These are phyloP conservation scores for Candida germanica DNA, from an alignment of 805 yeast genomes.

Conservation along the genomic window DNA sequence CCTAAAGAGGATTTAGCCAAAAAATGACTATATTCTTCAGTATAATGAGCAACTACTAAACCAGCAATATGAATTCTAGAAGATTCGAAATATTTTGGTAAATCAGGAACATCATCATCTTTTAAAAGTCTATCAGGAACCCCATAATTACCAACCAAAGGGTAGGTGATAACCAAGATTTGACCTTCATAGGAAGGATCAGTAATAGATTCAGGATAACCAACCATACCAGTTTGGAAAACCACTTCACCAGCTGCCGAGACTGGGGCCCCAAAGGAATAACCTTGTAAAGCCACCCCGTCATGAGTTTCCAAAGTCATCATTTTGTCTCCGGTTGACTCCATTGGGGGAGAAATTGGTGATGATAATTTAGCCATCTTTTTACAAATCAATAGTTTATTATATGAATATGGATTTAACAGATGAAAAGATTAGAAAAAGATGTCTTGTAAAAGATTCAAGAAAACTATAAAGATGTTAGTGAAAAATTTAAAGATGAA, in stretches of 20 bases:
- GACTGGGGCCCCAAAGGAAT: conserved; percentile 91
- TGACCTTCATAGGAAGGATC: conserved; percentile 99
- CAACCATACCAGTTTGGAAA: conserved; percentile 99
- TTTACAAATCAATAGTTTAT: conserved; percentile 2
- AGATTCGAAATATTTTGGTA: conserved; percentile 94
- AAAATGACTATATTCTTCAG: conserved; percentile 92
- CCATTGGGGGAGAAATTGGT: conserved; percentile 90
- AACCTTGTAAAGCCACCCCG: conserved; percentile 86
- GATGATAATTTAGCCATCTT: conserved; percentile 39
- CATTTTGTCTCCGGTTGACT: conserved; percentile 74
- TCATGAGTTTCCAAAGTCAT: conserved; percentile 86
- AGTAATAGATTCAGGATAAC: conserved; percentile 96
- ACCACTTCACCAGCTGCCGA: conserved; percentile 95
- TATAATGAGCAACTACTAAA: conserved; percentile 92
- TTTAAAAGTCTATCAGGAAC: conserved; percentile 81
- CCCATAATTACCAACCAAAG: conserved; percentile 97
- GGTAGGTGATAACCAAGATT: conserved; percentile 93
- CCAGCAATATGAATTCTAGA: conserved; percentile 93
- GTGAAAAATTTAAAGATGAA: conserved; percentile 1
- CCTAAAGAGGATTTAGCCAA: conserved; percentile 91
- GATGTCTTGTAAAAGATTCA: too few relatives aligned
- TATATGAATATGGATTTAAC: too few relatives aligned
- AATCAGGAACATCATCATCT: conserved; percentile 61
- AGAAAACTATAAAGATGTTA: not conserved
- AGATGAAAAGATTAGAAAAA: not conserved